Conservation (phyloP, 306 rosid genomes). For the Trifolium fragiferum region DNA sequence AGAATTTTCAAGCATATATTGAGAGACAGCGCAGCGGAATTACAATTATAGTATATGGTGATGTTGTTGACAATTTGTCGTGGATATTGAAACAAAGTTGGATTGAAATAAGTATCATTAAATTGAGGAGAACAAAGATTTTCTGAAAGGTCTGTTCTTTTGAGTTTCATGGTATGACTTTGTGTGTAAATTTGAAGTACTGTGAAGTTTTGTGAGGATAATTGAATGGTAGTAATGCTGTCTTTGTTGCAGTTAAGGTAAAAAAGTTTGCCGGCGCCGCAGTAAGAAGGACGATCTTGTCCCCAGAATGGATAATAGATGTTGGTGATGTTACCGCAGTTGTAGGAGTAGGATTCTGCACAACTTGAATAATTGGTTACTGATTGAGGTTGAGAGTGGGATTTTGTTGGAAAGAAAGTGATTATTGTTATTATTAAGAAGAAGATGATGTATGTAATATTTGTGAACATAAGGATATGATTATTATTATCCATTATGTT, state of each 20-base stretch:
- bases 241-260: conserved; percentile 1
- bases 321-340: conserved; percentile 25
- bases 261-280: conserved; percentile 13
- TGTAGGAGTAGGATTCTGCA: background rate
- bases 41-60: conserved; percentile 43
- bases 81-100: background rate
- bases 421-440: background rate
- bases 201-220: background rate
- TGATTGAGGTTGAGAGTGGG: background rate
- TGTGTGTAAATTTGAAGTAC: background rate
- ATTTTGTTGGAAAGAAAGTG: background rate
- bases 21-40: fast-evolving
- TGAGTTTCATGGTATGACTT: background rate
- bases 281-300: background rate
- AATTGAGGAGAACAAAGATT: background rate
- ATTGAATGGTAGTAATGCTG: background rate
- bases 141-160: background rate
- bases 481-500: background rate
- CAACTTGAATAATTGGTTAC: background rate
- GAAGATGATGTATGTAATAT: background rate
- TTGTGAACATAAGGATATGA: background rate
- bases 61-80: background rate
- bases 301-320: conserved; percentile 55
- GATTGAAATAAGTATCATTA: background rate
- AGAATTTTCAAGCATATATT: background rate